Percentiles rank a stretch among this genome's conserved stretches.
These are phyloP conservation scores for Paralagenidium karlingii DNA, from an alignment of 352 stramenopile genomes.

Conservation along the genomic window DNA sequence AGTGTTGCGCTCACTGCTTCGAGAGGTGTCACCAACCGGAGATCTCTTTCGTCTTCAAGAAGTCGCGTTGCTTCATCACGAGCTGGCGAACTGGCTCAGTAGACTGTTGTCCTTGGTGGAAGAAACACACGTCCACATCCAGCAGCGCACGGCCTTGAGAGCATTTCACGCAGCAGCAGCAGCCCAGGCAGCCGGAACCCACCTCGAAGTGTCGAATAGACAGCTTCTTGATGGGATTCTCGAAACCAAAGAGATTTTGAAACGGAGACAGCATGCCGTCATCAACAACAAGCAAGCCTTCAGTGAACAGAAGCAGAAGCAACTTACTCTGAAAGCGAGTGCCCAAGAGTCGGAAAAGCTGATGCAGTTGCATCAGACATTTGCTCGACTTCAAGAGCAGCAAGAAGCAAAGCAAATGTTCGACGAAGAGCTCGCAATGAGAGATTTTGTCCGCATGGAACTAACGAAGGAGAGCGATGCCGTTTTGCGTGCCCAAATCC, in stretches of 20 bases:
- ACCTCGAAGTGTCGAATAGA: constrained; percentile 21
- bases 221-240: constrained; percentile 38
- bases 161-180: constrained; percentile 20
- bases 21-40: constrained; percentile 34
- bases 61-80: constrained; percentile 14
- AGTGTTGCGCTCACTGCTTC: constrained; percentile 23
- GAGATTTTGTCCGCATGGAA: constrained; percentile 27
- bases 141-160: constrained; percentile 6
- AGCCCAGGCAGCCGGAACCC: constrained; percentile 12
- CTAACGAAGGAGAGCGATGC: constrained; percentile 17
- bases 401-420: constrained; percentile 14
- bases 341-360: constrained; percentile 1
- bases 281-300: constrained; percentile 16
- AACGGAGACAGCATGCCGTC: constrained; percentile 13
- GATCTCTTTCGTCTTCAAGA: constrained; percentile 47
- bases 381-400: too few relatives aligned
- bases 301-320: constrained; percentile 7
- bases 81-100: constrained; percentile 25
- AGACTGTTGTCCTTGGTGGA: constrained; percentile 34
- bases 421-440: constrained; percentile 25
- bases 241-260: constrained; percentile 17
- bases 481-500: constrained; percentile 15
- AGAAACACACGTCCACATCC: constrained; percentile 25
- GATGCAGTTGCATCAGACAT: too few relatives aligned
- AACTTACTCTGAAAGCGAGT: constrained; percentile 7